A percentile compares a stretch with the other conserved stretches of the same genome.
Evolutionary conservation across 2,329 filamentous ascomycete species (phyloP).

Genomic region (Ophiostoma himal-ulmi): DNA sequence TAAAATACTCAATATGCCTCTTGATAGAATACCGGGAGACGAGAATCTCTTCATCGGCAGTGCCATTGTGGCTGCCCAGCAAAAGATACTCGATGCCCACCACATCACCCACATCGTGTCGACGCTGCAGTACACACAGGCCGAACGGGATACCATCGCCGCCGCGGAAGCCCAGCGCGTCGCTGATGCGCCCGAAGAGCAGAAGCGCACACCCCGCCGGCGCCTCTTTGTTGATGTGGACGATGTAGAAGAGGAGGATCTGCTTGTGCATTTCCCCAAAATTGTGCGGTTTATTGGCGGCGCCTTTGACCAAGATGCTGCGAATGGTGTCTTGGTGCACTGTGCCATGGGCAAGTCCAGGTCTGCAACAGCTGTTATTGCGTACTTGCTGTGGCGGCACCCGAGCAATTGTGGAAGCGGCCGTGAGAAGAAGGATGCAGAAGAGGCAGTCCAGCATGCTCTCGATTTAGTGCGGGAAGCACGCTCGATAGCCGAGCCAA

Average conservation of each 20-base stretch:
- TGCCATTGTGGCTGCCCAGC: conserved; percentile 70
- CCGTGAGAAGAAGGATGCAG: conserved; percentile 32
- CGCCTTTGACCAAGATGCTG: neutral
- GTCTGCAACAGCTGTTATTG: conserved; percentile 75
- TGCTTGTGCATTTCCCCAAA: conserved; percentile 71
- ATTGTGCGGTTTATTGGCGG: conserved; percentile 70
- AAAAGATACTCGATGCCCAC: conserved; percentile 57
- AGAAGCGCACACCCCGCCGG: conserved; percentile 37
- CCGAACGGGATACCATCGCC: conserved; percentile 35
- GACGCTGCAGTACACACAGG: conserved; percentile 49
- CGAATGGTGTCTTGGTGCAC: conserved; percentile 49
- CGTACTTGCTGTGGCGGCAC: conserved; percentile 72
- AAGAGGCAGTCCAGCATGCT: conserved; percentile 52
- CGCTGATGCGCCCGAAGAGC: neutral
- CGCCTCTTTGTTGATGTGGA: conserved; percentile 64
- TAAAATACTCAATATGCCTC: conserved; percentile 40
- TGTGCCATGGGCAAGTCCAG: conserved; percentile 97
- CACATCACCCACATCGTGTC: conserved; percentile 90
- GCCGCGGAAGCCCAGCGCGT: conserved; percentile 56
- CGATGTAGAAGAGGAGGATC: conserved; percentile 83
- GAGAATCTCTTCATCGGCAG: conserved; percentile 76
- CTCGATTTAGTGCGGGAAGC: conserved; percentile 62
- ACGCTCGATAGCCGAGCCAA: conserved; percentile 78
- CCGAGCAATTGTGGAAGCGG: conserved; percentile 45
- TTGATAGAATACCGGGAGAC: conserved; percentile 63